Base-by-base conservation (phyloP, 306 rosid species). In the Castanea sativa region DNA sequence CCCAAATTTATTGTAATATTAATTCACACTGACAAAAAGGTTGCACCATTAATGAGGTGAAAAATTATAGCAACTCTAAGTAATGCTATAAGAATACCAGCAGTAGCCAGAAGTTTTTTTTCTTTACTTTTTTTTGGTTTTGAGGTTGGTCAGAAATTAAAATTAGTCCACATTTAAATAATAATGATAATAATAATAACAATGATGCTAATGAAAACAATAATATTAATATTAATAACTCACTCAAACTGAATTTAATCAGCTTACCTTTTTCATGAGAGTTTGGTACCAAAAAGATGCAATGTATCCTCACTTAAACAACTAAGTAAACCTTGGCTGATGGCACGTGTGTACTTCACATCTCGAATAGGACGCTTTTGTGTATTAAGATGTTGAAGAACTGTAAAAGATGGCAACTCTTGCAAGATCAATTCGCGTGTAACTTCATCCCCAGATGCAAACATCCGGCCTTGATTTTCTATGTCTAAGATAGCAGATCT, bases 321-420 rank as follows among this genome's bases (percentile, higher is more conserved):
- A 65, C 96, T 75, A 78, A 92, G 92, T 65, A 91, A 70, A 64
- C 96, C 89, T 71, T 74, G 81, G 71, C 74, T 78, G 2, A 38
- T 13, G 6, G 77, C 78, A 56, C 79, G 78, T 19, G 98, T 85
- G 81, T 88, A 89, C 86, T 91, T 91, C 65, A 94, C 51, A 79
- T 95, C 97, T 15, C 91, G 93, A n/a, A 78, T 84, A 57, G 88
- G 90, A 73, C 70, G 84, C 67, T 85, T 82, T 57, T 83, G 86
- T 18, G 81, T 76, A 74, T 85, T 87, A 71, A 91, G 82, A 41
- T 70, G 88, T 88, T 88, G 97, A 81, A 68, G 35, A 76, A 73
- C 85, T 16, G 89, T 87, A 73, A 92, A 91, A 56, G 95, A 88
- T 25, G 97, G 93, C 88, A 92, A 81, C 83, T 91, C 95, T 53